Evolutionary conservation across 768 basidiomycete genomes (phyloP).

Genomic region (Lactarius indigo): DNA sequence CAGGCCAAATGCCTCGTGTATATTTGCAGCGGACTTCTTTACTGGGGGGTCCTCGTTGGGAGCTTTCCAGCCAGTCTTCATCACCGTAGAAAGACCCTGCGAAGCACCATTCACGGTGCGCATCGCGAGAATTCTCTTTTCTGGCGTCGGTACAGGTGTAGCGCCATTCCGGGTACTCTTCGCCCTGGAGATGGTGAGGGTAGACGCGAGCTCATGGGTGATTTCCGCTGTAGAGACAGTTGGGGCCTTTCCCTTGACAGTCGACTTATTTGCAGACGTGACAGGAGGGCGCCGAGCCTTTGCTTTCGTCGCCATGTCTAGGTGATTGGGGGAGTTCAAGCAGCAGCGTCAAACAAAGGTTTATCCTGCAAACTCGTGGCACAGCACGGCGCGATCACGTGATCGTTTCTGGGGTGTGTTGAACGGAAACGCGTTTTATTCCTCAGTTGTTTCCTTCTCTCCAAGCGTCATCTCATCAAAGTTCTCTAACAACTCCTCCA

Average conservation of each 20-base stretch:
- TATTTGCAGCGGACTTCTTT: conserved; percentile 29
- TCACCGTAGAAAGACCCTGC: conserved; percentile 48
- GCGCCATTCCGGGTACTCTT: conserved; percentile 12
- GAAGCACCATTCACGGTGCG: conserved; percentile 58
- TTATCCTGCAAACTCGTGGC: neutral
- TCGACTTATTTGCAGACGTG: neutral
- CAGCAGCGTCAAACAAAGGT: neutral
- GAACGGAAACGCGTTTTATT: neutral
- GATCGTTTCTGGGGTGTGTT: neutral
- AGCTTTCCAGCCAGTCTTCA: conserved; percentile 61
- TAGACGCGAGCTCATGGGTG: conserved; percentile 28
- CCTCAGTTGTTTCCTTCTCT: conserved; percentile 31
- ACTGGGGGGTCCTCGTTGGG: conserved; percentile 30
- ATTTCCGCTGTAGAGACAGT: conserved; percentile 26
- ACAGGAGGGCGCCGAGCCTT: neutral
- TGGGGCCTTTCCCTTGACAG: neutral
- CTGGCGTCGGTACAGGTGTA: conserved; percentile 3
- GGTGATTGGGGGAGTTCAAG: neutral
- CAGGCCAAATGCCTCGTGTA: conserved; percentile 33
- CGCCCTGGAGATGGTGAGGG: conserved; percentile 29
- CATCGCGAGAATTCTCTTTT: conserved; percentile 44
- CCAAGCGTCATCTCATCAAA: conserved; percentile 89
- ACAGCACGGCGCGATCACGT: conserved; percentile 1
- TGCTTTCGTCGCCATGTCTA: conserved; percentile 13
- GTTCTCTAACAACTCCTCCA: conserved; percentile 86